Base-by-base conservation (phyloP, 257 asterid species). In the Oldenlandia corymbosa region DNA sequence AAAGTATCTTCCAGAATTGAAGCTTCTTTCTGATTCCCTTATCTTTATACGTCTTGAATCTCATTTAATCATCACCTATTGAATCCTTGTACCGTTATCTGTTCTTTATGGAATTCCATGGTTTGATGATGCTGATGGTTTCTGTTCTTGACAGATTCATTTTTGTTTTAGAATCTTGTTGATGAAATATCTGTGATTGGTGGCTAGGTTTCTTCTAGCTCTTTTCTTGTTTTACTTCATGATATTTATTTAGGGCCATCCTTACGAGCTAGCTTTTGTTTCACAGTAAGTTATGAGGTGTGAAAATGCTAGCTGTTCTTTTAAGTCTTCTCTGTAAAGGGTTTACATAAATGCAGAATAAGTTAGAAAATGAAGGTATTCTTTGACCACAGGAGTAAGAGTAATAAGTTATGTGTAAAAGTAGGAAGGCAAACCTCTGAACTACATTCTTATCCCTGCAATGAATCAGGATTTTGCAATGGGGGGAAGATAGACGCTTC, bases 401-500 rank as follows among this genome's bases (percentile, higher is more conserved):
- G 20, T 16, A 36, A n/a, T 37, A 57, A 21, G 16, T 56, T 26
- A 30, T 36, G 13, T 20, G 18, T 41, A 43, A 66, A 18, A 50
- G 14, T 18, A 41, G 2, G 36, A 36, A 31, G 24, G 42, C 32
- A 11, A 34, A 36, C 46, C 18, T 56, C 50, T 45, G 23, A 56
- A 7, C 23, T 17, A 42, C 51, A 52, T 31, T 55, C 23, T 21
- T 47, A 28, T 59, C 73, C 65, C 36, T 67, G 46, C 51, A 67
- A 56, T 46, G 43, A 48, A 26, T 18, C 62, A 93, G 97, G 84
- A 90, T 93, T 68, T 57, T 90, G 65, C 84, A 76, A 71, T 93
- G 97, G 97, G 97, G 99, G 47, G 99, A 93, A 82, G 99, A 93
- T 78, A 87, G 80, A 5, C 91, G 99, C 59, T 90, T 93, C 70